Evolutionary conservation across 345 rosid genomes (phyloP).

Genomic region (Eucalyptus cloeziana): DNA sequence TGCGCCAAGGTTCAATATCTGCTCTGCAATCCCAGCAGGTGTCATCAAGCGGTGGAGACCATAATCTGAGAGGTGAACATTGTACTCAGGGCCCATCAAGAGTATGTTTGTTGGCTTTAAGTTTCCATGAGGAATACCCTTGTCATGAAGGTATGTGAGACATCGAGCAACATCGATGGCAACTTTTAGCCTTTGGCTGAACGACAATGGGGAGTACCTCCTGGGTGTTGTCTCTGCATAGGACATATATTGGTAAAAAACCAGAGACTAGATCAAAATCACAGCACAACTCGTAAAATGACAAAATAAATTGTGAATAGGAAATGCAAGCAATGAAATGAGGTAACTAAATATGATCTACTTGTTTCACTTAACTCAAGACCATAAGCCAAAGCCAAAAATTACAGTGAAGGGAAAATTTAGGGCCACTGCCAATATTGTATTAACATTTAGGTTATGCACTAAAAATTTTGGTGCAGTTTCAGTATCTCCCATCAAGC

Average conservation of each 20-base stretch:
- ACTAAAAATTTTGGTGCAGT: neutral
- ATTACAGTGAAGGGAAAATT: neutral
- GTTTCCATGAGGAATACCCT: slow-evolving; percentile 81
- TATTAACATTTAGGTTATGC: neutral
- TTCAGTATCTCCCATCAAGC: neutral
- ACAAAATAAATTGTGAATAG: neutral
- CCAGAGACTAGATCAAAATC: neutral
- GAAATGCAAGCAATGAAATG: neutral
- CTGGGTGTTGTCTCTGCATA: slow-evolving; percentile 85
- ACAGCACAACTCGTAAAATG: neutral
- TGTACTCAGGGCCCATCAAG: slow-evolving; percentile 38
- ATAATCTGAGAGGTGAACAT: slow-evolving; percentile 54
- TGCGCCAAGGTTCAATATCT: slow-evolving; percentile 80
- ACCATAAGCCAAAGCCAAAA: neutral
- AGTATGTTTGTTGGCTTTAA: slow-evolving; percentile 79
- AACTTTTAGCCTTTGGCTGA: slow-evolving; percentile 68
- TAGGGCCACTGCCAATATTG: neutral
- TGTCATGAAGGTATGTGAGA: slow-evolving; percentile 71
- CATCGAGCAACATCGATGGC: slow-evolving; percentile 72
- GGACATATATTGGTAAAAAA: neutral
- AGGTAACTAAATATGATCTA: neutral
- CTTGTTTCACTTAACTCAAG: neutral
- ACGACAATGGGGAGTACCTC: slow-evolving; percentile 65
- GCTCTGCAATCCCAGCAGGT: slow-evolving; percentile 73
- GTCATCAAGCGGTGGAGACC: slow-evolving; percentile 88